Base-by-base conservation (phyloP, 73 alveolate genomes). In the Paramecium caudatum region DNA sequence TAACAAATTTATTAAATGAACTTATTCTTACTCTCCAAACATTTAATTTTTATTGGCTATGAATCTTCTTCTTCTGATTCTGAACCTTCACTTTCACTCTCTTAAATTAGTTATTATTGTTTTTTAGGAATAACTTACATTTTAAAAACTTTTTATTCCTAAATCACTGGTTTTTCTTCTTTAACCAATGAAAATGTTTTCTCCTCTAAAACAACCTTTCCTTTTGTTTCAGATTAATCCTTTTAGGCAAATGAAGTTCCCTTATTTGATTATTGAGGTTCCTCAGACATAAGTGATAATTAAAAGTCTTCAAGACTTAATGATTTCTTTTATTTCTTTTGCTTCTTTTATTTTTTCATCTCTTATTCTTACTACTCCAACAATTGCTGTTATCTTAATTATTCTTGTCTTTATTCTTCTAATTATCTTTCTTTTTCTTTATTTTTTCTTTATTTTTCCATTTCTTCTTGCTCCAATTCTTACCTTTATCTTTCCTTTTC, bases 151-250 rank as follows among this genome's bases (percentile, higher is more conserved):
- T 55, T 55, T 7, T 55, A 55, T 55, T 55, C 80, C 12, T 55
- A 55, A 55, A 23, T 9, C 30, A 27, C 23, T 55, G 23, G n/a
- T 23, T 37, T 37, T 27, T 34, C 34, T 4, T 37, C 84, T 8
- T 68, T 68, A 10, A 37, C 30, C 19, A 68, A 68, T 68, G 84
- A 12, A 32, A 34, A 34, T 34, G 61, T 68, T 4, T 68, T 68
- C 36, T 68, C 25, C 34, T 68, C 50, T 23, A 37, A 10, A 1
- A 34, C 34, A 32, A 30, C 30, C 34, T 68, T 37, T 68, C 34
- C 61, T 68, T 68, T 34, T 33, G 80, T 43, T 6, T 55, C n/a
- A n/a, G n/a, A n/a, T n/a, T n/a, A n/a, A n/a, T n/a, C 80, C 45
- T 55, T 55, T 55, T 55, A 5, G 10, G 80, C 80, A 55, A 55